Conservation (phyloP, 2,329 filamentous ascomycete genomes). For the Beauveria bassiana region DNA sequence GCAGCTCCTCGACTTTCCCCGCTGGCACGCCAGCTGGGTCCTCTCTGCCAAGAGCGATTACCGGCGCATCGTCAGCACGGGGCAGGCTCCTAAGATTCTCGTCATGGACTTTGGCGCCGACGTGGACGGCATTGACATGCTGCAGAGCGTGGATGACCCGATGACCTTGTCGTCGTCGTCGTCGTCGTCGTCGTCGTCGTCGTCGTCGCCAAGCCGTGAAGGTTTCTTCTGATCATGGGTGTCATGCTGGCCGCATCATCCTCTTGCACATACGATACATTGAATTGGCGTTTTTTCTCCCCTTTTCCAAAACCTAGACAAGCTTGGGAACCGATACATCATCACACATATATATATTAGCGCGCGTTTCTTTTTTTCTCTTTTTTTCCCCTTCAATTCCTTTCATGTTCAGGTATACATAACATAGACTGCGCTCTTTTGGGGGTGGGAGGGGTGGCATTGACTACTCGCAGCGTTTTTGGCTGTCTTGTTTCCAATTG, state of each 20-base stretch:
- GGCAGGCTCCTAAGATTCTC: conserved; percentile 85
- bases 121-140: conserved; percentile 48
- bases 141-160: conserved; percentile 36
- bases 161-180: neutral
- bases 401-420: neutral
- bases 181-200: neutral
- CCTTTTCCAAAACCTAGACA: neutral
- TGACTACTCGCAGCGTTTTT: neutral
- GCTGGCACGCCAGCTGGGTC: conserved; percentile 96
- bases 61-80: conserved; percentile 85
- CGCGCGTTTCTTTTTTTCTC: neutral
- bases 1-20: conserved; percentile 76
- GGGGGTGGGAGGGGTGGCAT: no score
- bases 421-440: neutral
- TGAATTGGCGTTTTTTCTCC: neutral
- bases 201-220: neutral
- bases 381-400: neutral
- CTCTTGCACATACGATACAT: neutral
- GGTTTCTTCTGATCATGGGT: neutral
- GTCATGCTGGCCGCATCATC: neutral
- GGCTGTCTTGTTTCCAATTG: neutral
- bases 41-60: conserved; percentile 94
- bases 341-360: neutral
- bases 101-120: conserved; percentile 83
- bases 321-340: neutral